Evolutionary conservation across 345 rosid species (phyloP).

Genomic region (Moringa oleifera): DNA sequence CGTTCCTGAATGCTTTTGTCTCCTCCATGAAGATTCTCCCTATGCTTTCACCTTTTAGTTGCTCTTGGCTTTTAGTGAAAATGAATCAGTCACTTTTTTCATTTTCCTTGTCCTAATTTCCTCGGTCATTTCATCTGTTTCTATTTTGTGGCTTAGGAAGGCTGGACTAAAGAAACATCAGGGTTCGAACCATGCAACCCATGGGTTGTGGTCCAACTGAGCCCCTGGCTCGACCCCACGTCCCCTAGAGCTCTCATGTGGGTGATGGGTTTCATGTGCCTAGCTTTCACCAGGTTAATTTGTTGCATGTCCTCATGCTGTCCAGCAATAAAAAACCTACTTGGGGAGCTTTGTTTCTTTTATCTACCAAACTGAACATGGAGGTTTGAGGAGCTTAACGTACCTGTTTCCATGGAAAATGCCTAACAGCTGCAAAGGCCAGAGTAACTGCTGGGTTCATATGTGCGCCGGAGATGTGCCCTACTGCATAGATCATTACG

Average conservation of each 20-base stretch:
- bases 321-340: no score
- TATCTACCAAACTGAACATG: background rate
- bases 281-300: background rate
- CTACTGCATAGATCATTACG: constrained; percentile 65
- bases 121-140: background rate
- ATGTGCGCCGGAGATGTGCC: constrained; percentile 74
- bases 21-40: no score
- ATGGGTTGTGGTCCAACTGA: constrained; percentile 5
- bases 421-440: constrained; percentile 46
- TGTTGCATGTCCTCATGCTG: background rate
- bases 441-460: constrained; percentile 72
- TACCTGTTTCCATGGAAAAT: constrained; percentile 63
- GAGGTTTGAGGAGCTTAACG: background rate
- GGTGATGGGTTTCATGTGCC: background rate
- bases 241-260: no score
- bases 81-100: background rate
- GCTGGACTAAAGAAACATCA: background rate
- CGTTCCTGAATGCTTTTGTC: no score
- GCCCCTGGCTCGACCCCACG: constrained; percentile 12
- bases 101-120: background rate
- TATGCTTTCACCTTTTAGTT: no score
- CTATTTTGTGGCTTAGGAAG: background rate
- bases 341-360: no score
- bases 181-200: background rate
- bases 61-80: no score